Evolutionary conservation across 306 rosid species (phyloP), one percentile per base, ranked within the genome.

Genomic region (Clitoria ternatea): DNA sequence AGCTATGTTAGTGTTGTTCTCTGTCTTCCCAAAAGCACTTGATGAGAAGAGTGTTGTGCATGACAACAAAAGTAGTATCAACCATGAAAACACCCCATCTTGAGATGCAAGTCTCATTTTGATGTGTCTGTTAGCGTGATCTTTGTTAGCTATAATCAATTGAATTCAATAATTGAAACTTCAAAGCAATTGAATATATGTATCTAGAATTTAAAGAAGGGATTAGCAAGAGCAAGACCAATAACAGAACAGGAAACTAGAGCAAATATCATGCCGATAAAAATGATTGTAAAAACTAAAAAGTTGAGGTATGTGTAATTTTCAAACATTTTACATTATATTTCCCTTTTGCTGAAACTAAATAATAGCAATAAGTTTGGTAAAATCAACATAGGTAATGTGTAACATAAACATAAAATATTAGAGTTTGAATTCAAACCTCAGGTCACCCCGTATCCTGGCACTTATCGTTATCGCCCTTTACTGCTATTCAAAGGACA

Each of bases 1-100:
- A 6, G 74, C 14, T 29, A 90, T 61, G 10, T 82, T 84, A 12
- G 83, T 78, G 26, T 76, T 79, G 22, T 37, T 64, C 59, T 57
- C 49, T 10, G 14, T 56, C 30, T 75, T 44, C 70, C 77, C 59
- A 30, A 32, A 11, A 63, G 74, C 43, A 62, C 27, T 37, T 35
- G 82, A 82, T 42, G 82, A 80, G 54, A 36, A 80, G 54, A 36
- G 35, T 60, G 70, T 70, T 37, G 65, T 48, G 67, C 57, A 24
- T 49, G 80, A 50, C 18, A 77, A 32, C 32, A 86, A 22, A 0
- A 75, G 64, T 37, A 80, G 32, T 20, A 82, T 50, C 61, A 75
- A 66, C 20, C 47, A 69, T 29, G 54, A 67, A 62, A 76, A 12
- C 42, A 60, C 54, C 78, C 72, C 65, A 61, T 33, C 50, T 70